Evolutionary conservation across 1,284 basidiomycete genomes (phyloP), one percentile per base, ranked within the genome.

Genomic region (Ceratobasidium sp.): DNA sequence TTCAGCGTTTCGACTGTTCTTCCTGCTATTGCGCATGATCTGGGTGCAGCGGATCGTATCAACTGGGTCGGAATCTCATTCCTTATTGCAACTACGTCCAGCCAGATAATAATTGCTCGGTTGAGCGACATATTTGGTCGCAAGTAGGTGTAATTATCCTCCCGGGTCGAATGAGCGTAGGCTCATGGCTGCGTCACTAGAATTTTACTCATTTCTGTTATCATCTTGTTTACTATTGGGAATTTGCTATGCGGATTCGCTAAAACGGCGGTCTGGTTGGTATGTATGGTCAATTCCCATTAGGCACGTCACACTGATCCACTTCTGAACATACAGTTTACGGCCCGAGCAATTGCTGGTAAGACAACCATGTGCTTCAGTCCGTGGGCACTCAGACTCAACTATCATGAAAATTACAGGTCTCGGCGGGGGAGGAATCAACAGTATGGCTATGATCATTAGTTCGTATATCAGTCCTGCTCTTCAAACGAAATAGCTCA

Each of bases 61-160:
- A 77, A 77, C 46, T 77, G 75, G 75, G 75, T 77, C n/a, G 75
- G 75, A 67, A 77, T 77, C 26, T 77, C 75, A 17, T 77, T 77
- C 46, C 28, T 77, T 5, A 65, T 77, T 23, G 75, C 75, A 28
- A 77, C 75, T 5, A 77, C 75, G 10, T 68, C 64, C 26, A 77
- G 75, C 28, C 75, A 77, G 44, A 77, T 77, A 44, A 65, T 77
- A 23, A 77, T 77, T 77, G 75, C 75, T 7, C 40, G 75, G 12
- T 50, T 77, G 42, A 77, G 75, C 10, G 75, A 77, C 40, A 77
- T 77, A 38, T 77, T 77, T 52, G 75, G 75, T 15, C 75, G 75
- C 64, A 77, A 77, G 75, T 77, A 28, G 28, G 75, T 52, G n/a
- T 13, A 33, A 40, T 61, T 48, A 28, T 44, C 33, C 28, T 1